Base-by-base conservation (phyloP, 2,329 filamentous ascomycete species). In the Sporothrix variecibatus region DNA sequence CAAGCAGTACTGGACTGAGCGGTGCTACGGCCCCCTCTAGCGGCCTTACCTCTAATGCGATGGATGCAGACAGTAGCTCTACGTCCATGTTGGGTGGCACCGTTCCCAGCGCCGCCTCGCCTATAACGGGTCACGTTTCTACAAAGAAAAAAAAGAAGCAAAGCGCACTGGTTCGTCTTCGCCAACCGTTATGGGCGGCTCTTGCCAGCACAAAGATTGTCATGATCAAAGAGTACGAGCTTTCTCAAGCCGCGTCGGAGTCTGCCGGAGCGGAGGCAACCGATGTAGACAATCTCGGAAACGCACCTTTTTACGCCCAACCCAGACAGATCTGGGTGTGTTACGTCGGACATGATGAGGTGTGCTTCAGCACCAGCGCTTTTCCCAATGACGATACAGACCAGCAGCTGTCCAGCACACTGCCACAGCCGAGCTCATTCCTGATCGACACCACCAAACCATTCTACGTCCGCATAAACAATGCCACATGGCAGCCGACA, bases 131-230 rank as follows among this genome's bases (percentile, higher is more conserved):
- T 0, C 84, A 82, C 80, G 88, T 84, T 85, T 90, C 80, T 84
- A 89, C 88, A 76, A 97, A 96, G 84, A 96, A 94, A 85, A 92
- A 93, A 84, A 90, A 93, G 84, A 95, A 96, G 84, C 94, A 97
- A 83, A 95, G 93, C 80, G 94, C 94, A 74, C 93, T 96, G 82
- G 94, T 97, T 78, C 89, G 95, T 82, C 93, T 94, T 81, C 91
- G 94, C 80, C 95, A 98, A 84, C 95, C 95, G 68, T 89, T 98
- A 77, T 98, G 95, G 95, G 94, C 95, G 77, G 95, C 95, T 67
- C 89, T 98, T 78, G 95, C 95, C 71, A 97, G 94, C 84, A 97
- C 95, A 80, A 98, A 98, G 87, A 95, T 98, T 81, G 95, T 96
- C 79, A 94, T 97, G 84, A 91, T 97, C 80, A 96, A 97, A 84